These are phyloP conservation scores for Aspergillus ochraceoroseus DNA, from an alignment of 2,329 filamentous ascomycete genomes.

Conservation along the genomic window DNA sequence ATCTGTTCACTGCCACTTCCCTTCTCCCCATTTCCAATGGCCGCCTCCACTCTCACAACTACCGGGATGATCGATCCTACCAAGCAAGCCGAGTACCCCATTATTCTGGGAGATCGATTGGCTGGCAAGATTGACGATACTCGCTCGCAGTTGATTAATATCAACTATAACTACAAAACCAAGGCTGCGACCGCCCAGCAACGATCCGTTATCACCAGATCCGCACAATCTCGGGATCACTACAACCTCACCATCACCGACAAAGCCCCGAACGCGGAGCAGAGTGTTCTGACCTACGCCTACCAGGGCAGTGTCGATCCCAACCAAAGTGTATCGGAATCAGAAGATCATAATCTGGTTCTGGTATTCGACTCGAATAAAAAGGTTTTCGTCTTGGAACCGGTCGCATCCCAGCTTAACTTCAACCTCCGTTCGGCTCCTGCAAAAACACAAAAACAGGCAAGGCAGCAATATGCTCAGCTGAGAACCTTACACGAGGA, in stretches of 20 bases:
- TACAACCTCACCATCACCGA: conserved; percentile 43
- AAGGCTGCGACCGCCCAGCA: conserved; percentile 40
- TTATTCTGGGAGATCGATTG: conserved; percentile 43
- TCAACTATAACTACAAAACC: conserved; percentile 47
- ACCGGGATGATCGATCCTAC: conserved; percentile 41
- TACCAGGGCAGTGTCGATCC: conserved; percentile 43
- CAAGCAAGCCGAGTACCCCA: conserved; percentile 45
- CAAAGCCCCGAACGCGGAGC: conserved; percentile 39
- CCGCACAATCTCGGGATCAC: conserved; percentile 32
- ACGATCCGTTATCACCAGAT: conserved; percentile 36
- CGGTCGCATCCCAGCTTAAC: conserved; percentile 72
- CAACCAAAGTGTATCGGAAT: conserved; percentile 25
- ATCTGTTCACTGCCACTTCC: conserved; percentile 10
- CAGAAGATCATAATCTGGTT: conserved; percentile 38
- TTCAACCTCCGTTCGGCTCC: conserved; percentile 77
- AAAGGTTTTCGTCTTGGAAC: conserved; percentile 76
- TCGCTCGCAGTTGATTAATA: conserved; percentile 33
- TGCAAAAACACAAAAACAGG: conserved; percentile 58
- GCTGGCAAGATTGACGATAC: conserved; percentile 27
- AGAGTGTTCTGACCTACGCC: conserved; percentile 36
- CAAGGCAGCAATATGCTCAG: conserved; percentile 64
- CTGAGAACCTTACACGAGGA: conserved; percentile 46
- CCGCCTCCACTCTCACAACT: conserved; percentile 31
- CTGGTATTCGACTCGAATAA: conserved; percentile 71
- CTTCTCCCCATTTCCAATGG: conserved; percentile 23